Conservation (phyloP, 495 filamentous ascomycete species). For the Clavariopsis aquatica region DNA sequence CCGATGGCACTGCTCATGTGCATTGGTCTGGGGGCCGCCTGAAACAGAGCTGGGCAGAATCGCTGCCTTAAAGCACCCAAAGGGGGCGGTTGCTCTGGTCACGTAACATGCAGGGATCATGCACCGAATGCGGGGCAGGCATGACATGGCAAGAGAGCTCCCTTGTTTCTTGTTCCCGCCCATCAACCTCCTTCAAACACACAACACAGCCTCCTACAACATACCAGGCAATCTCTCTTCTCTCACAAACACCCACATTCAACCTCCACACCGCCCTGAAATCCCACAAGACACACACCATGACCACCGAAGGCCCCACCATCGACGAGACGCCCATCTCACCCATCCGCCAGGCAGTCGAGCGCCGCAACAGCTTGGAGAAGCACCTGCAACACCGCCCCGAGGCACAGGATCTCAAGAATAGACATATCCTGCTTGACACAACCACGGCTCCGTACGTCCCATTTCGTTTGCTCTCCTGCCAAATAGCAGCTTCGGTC, state of each 20-base stretch:
- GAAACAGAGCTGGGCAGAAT: neutral
- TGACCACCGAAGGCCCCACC: slow-evolving; percentile 17
- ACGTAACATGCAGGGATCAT: slow-evolving; percentile 10
- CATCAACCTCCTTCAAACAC: neutral
- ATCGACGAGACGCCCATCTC: slow-evolving; percentile 66
- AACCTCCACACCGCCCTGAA: neutral
- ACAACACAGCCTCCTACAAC: neutral
- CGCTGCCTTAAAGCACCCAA: neutral
- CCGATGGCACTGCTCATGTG: neutral
- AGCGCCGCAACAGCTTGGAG: slow-evolving; percentile 85
- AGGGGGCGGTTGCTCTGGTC: slow-evolving; percentile 15
- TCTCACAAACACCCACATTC: neutral
- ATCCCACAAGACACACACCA: neutral
- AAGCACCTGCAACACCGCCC: slow-evolving; percentile 79
- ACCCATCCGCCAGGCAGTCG: slow-evolving; percentile 51
- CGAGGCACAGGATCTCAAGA: slow-evolving; percentile 76
- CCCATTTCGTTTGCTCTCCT: neutral
- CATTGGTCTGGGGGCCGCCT: neutral
- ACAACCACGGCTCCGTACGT: slow-evolving; percentile 69
- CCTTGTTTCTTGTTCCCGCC: neutral
- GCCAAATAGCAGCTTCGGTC: neutral
- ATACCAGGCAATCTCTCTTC: neutral
- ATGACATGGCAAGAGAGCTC: neutral
- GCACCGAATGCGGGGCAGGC: neutral
- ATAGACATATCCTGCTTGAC: slow-evolving; percentile 71